Percentiles rank a stretch among this genome's conserved stretches.
Conservation (phyloP, 805 yeast species). For the Kuraishia floccosa region DNA sequence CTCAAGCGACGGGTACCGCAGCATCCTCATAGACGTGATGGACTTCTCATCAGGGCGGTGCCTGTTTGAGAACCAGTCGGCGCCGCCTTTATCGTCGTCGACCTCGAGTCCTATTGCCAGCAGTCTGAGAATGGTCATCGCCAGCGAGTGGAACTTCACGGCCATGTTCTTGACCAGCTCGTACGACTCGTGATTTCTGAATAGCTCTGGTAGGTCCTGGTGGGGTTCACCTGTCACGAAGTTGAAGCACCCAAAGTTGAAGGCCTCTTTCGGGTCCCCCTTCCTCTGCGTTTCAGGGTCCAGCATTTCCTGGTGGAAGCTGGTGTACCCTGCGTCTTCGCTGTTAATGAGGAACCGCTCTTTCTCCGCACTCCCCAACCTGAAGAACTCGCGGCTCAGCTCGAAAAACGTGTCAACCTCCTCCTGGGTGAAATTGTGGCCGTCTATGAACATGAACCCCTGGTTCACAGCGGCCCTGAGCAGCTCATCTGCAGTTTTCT, state of each 20-base stretch:
- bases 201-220: slow-evolving; percentile 39
- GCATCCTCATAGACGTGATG: slow-evolving; percentile 58
- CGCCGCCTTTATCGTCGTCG: slow-evolving; percentile 39
- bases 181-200: slow-evolving; percentile 27
- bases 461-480: slow-evolving; percentile 35
- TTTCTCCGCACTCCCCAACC: slow-evolving; percentile 40
- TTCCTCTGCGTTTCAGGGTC: slow-evolving; percentile 18
- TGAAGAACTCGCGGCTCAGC: slow-evolving; percentile 18
- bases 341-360: slow-evolving; percentile 34
- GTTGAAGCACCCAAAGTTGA: slow-evolving; percentile 51
- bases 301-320: slow-evolving; percentile 35
- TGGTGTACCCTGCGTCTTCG: slow-evolving; percentile 32
- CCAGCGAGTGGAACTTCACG: slow-evolving; percentile 35
- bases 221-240: slow-evolving; percentile 33
- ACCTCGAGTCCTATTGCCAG: slow-evolving; percentile 55
- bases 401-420: slow-evolving; percentile 26
- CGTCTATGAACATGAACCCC: slow-evolving; percentile 41
- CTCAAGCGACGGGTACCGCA: slow-evolving; percentile 58
- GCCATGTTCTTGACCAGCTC: slow-evolving; percentile 26
- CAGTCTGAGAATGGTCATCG: slow-evolving; percentile 37
- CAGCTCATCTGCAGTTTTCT: slow-evolving; percentile 22
- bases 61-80: slow-evolving; percentile 52
- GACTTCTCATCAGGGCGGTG: slow-evolving; percentile 38
- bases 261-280: slow-evolving; percentile 43
- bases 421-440: slow-evolving; percentile 33